phyloP scores from a whole-genome alignment of 129 eudicot species.

The Flaveria sonorensis region DNA sequence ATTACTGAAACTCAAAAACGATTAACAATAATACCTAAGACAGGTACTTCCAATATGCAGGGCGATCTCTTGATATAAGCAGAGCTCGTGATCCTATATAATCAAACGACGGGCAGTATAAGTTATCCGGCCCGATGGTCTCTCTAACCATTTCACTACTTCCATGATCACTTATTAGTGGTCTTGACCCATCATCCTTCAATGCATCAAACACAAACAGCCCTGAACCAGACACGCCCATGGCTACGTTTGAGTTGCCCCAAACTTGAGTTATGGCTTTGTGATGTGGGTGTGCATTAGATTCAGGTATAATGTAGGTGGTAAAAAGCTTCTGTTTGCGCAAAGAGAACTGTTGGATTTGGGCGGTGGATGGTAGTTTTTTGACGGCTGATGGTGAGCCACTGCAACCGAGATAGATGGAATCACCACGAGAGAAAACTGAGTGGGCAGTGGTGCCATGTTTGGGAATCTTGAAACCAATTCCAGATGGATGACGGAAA shows the following conservation, averaged over 20 bases:
- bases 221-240: slow-evolving; percentile 79
- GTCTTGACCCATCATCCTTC: slow-evolving; percentile 55
- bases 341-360: slow-evolving; percentile 72
- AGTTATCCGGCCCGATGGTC: slow-evolving; percentile 71
- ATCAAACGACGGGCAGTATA: slow-evolving; percentile 89
- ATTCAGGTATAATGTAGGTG: slow-evolving; percentile 67
- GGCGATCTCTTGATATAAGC: slow-evolving; percentile 87
- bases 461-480: slow-evolving; percentile 74
- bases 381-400: slow-evolving; percentile 46
- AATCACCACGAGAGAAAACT: slow-evolving; percentile 76
- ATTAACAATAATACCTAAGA: slow-evolving; percentile 33
- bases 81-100: slow-evolving; percentile 67
- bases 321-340: slow-evolving; percentile 69
- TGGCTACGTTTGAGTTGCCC: slow-evolving; percentile 74
- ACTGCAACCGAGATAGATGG: slow-evolving; percentile 70
- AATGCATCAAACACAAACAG: slow-evolving; percentile 64
- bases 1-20: slow-evolving; percentile 24
- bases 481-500: slow-evolving; percentile 88
- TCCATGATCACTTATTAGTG: slow-evolving; percentile 37
- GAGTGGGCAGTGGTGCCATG: slow-evolving; percentile 56
- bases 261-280: slow-evolving; percentile 85
- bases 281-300: slow-evolving; percentile 60
- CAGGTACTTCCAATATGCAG: slow-evolving; percentile 76
- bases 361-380: slow-evolving; percentile 49
- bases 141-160: slow-evolving; percentile 50